Conservation (phyloP, 768 basidiomycete genomes). For the Inosperma sp. region DNA sequence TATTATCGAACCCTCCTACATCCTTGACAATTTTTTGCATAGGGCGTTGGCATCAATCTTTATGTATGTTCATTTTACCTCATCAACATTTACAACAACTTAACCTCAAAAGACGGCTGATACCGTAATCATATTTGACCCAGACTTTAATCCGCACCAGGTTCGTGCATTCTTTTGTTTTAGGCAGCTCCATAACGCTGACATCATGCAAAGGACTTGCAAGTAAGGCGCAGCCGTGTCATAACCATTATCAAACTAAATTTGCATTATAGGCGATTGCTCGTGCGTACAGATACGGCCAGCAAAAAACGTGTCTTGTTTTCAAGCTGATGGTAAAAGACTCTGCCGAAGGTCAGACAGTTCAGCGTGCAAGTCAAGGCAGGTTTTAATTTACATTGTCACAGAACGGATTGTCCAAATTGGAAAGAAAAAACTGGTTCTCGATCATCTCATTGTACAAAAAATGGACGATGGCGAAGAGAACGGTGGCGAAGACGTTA, state of each 20-base stretch:
- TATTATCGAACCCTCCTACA: not conserved
- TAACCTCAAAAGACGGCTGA: slow-evolving; percentile 69
- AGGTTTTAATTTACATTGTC: slow-evolving; percentile 7
- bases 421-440: slow-evolving; percentile 91
- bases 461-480: slow-evolving; percentile 90
- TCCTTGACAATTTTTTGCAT: not conserved
- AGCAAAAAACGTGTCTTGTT: slow-evolving; percentile 89
- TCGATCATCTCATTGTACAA: slow-evolving; percentile 94
- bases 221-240: slow-evolving; percentile 47
- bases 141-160: slow-evolving; percentile 98
- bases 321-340: slow-evolving; percentile 96
- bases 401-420: slow-evolving; percentile 86
- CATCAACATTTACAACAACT: not conserved
- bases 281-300: slow-evolving; percentile 91
- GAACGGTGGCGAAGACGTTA: slow-evolving; percentile 66
- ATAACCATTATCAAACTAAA: not conserved
- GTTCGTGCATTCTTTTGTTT: slow-evolving; percentile 33
- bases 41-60: slow-evolving; percentile 89
- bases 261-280: slow-evolving; percentile 71
- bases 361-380: not conserved
- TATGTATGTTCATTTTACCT: slow-evolving; percentile 30
- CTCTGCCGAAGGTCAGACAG: slow-evolving; percentile 72
- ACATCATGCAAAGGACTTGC: slow-evolving; percentile 57
- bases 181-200: not conserved
- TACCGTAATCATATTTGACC: slow-evolving; percentile 90